Conservation (phyloP, 257 asterid genomes). For the Solanum ahanhuiri region DNA sequence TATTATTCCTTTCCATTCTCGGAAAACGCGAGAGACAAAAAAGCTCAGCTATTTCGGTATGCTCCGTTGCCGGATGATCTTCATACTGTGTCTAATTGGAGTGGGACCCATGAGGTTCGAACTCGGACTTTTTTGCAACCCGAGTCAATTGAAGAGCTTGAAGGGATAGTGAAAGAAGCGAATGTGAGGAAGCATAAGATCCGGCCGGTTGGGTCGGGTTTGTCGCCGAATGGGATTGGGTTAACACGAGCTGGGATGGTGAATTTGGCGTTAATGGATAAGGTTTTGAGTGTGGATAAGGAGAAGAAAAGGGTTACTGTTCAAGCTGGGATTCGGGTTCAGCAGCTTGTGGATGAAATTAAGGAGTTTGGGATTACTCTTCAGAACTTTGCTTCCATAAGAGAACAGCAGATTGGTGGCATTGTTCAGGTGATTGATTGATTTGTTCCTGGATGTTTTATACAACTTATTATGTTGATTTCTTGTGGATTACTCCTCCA, state of each 20-base stretch:
- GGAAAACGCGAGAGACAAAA: conserved; percentile 67
- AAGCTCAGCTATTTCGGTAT: conserved; percentile 83
- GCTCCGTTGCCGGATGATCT: conserved; percentile 88
- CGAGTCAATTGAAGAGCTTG: conserved; percentile 48
- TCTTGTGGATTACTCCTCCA: not conserved
- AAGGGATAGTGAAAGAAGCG: conserved; percentile 42
- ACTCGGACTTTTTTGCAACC: conserved; percentile 85
- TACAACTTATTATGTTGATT: not conserved
- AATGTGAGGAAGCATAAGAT: conserved; percentile 60
- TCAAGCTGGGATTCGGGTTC: conserved; percentile 92
- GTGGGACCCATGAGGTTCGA: conserved; percentile 93
- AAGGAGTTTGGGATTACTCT: conserved; percentile 72
- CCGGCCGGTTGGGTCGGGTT: conserved; percentile 90
- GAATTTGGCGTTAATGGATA: conserved; percentile 86
- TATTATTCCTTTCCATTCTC: conserved; percentile 87
- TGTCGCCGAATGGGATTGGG: conserved; percentile 91
- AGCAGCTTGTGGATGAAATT: conserved; percentile 86
- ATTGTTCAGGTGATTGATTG: conserved; percentile 50
- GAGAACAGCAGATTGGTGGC: conserved; percentile 98
- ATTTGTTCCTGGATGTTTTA: not conserved
- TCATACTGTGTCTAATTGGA: conserved; percentile 89
- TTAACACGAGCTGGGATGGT: conserved; percentile 81
- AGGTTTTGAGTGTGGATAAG: conserved; percentile 83
- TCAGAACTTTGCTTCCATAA: conserved; percentile 91
- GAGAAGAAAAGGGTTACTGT: conserved; percentile 76